These are phyloP conservation scores for Aspergillus sp. DNA, from an alignment of 2,329 filamentous ascomycete species.

Conservation along the genomic window DNA sequence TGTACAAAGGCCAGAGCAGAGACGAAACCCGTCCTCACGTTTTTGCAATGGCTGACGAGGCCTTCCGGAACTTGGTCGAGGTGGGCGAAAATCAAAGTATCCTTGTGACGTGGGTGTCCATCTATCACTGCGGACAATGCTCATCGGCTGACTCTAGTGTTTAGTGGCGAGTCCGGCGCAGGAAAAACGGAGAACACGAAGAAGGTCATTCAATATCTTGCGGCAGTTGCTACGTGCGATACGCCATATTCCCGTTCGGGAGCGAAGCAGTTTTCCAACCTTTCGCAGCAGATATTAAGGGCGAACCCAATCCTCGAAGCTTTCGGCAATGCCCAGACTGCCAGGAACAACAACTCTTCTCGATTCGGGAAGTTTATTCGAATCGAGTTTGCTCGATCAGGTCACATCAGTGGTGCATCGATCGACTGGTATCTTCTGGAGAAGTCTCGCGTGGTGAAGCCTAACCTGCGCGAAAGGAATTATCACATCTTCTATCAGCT, in stretches of 20 bases:
- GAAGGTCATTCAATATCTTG: constrained; percentile 97
- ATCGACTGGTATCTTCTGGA: constrained; percentile 98
- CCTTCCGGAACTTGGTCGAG: constrained; percentile 89
- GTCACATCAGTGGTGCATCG: constrained; percentile 88
- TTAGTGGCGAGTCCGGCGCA: constrained; percentile 80
- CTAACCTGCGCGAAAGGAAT: constrained; percentile 81
- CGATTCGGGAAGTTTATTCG: constrained; percentile 98
- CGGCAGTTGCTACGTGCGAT: constrained; percentile 82
- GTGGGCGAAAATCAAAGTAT: constrained; percentile 97
- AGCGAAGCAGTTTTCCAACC: constrained; percentile 63
- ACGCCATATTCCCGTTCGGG: constrained; percentile 52
- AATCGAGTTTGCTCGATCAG: constrained; percentile 81
- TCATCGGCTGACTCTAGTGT: constrained; percentile 1
- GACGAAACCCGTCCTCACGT: constrained; percentile 97
- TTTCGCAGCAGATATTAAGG: constrained; percentile 91
- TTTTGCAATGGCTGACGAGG: constrained; percentile 93
- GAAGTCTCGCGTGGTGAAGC: constrained; percentile 90
- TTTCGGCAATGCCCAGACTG: constrained; percentile 95
- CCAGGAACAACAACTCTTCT: constrained; percentile 96
- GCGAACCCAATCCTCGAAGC: constrained; percentile 97
- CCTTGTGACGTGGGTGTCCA: constrained; percentile 61
- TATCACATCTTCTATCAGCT: constrained; percentile 98
- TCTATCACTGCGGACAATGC: not conserved
- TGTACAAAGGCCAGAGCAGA: constrained; percentile 85
- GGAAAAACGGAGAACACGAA: constrained; percentile 99